A percentile compares a stretch with the other conserved stretches of the same genome.
phyloP scores from a whole-genome alignment of 371 early-diverging fungal genomes.

The Batkoa obscura region DNA sequence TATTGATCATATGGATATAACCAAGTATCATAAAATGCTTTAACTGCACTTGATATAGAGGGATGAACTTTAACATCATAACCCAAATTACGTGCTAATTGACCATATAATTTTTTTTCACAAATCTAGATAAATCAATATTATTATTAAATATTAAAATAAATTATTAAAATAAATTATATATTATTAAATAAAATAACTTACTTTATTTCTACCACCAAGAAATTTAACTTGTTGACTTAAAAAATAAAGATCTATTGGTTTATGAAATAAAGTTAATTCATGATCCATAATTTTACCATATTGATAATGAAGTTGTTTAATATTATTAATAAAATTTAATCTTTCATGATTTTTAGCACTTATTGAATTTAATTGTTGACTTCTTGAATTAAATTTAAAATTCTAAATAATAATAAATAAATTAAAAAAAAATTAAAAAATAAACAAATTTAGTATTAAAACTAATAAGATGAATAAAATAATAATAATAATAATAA shows the following conservation, averaged over 20 bases:
- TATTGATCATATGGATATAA: too few relatives aligned
- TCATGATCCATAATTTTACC: conserved; percentile 43
- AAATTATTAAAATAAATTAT: too few relatives aligned
- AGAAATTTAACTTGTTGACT: conserved; percentile 59
- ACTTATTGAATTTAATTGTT: conserved; percentile 79
- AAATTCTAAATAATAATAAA: conserved; percentile 39
- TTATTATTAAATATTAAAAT: too few relatives aligned
- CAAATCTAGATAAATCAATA: too few relatives aligned
- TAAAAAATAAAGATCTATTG: conserved; percentile 66
- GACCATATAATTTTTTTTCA: too few relatives aligned
- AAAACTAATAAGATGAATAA: too few relatives aligned
- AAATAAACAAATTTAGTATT: too few relatives aligned
- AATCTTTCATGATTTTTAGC: conserved; percentile 69
- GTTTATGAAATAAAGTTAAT: conserved; percentile 63
- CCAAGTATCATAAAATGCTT: too few relatives aligned
- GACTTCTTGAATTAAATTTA: conserved; percentile 72
- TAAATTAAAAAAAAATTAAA: too few relatives aligned
- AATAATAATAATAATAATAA: neutral
- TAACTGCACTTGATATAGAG: too few relatives aligned
- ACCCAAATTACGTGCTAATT: too few relatives aligned
- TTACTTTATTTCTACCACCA: conserved; percentile 60
- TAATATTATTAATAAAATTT: conserved; percentile 78
- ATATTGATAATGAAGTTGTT: conserved; percentile 64
- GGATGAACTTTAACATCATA: too few relatives aligned
- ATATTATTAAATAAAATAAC: neutral